Conservation (phyloP, 1,284 basidiomycete genomes). For the Ceratobasidium sp. region DNA sequence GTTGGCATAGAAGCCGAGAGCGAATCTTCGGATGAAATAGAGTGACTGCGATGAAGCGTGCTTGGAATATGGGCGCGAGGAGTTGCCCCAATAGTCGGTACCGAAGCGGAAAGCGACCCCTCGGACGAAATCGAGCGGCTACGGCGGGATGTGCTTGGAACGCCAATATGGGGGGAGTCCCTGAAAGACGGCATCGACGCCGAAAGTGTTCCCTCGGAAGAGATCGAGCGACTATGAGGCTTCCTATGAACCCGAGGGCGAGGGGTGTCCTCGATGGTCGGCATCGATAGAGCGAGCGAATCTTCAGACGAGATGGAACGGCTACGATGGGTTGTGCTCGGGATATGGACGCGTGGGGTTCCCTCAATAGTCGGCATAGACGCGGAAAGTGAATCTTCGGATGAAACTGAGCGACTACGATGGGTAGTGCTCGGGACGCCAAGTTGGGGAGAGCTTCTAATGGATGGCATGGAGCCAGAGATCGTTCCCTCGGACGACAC, state of each 20-base stretch:
- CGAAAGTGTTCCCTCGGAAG: not conserved
- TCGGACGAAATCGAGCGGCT: not conserved
- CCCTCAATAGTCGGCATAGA: not conserved
- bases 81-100: not conserved
- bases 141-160: not conserved
- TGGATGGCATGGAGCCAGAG: not conserved
- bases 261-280: not conserved
- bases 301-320: not conserved
- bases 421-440: conserved; percentile 8
- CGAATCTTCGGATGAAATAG: not conserved
- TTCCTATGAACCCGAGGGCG: not conserved
- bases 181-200: not conserved
- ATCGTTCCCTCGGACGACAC: conserved; percentile 17
- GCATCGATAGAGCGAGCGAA: conserved; percentile 8
- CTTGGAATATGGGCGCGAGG: not conserved
- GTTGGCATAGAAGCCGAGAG: not conserved
- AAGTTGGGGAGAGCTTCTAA: not conserved
- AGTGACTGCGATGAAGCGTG: not conserved
- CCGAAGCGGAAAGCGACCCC: not conserved
- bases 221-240: not conserved
- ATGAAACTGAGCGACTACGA: conserved; percentile 7
- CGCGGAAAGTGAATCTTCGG: not conserved
- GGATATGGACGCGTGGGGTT: not conserved
- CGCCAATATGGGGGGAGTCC: not conserved
- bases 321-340: not conserved